These are phyloP conservation scores for Priceomyces haplophilus DNA, from an alignment of 805 yeast genomes.

Conservation along the genomic window DNA sequence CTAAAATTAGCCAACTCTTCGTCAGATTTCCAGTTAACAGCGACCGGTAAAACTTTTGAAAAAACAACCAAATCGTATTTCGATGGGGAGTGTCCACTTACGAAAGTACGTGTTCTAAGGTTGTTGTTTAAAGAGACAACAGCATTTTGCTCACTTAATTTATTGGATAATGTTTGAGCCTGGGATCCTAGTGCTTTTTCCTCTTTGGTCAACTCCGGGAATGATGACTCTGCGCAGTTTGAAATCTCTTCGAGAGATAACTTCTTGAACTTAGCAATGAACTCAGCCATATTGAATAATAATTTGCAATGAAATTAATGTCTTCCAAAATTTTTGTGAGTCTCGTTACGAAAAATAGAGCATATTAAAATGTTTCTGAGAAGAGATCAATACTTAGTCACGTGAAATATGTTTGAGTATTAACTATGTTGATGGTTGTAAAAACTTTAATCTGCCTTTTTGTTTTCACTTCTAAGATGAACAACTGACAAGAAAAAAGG, in stretches of 20 bases:
- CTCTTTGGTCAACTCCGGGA: conserved; percentile 35
- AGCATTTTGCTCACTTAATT: conserved; percentile 48
- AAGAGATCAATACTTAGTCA: background rate
- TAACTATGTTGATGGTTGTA: too few species aligned
- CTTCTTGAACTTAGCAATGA: conserved; percentile 26
- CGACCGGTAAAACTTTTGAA: conserved; percentile 59
- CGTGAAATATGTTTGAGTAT: background rate
- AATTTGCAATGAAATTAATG: background rate
- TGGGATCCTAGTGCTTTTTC: conserved; percentile 75
- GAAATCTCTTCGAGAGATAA: conserved; percentile 28
- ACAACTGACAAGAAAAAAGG: too few species aligned
- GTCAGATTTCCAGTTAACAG: conserved; percentile 50
- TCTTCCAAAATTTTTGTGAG: conserved; percentile 4
- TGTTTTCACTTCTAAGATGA: too few species aligned
- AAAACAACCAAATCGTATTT: conserved; percentile 71
- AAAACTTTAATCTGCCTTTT: too few species aligned
- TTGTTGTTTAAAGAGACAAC: conserved; percentile 57
- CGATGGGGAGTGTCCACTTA: conserved; percentile 65
- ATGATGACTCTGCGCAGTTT: conserved; percentile 14
- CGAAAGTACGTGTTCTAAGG: conserved; percentile 66
- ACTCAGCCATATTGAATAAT: conserved; percentile 26
- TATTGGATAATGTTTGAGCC: conserved; percentile 69
- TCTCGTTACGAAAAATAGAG: background rate
- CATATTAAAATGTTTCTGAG: background rate
- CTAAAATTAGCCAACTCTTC: conserved; percentile 63